phyloP scores from a whole-genome alignment of 805 yeast genomes.

The Yarrowia sp. region DNA sequence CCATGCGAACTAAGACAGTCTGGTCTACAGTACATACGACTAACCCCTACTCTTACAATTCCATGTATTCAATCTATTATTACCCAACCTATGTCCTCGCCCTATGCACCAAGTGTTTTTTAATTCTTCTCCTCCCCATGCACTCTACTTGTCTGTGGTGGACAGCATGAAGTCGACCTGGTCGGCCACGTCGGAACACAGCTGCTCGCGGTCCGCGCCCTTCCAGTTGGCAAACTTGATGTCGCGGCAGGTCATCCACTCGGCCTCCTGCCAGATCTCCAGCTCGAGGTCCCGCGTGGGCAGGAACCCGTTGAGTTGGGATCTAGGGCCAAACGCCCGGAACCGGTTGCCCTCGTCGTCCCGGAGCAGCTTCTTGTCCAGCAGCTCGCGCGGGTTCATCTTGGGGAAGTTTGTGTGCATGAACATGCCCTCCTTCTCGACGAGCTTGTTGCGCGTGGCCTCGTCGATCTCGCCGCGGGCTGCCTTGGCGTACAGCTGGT shows the following conservation, averaged over 20 bases:
- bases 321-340: constrained; percentile 56
- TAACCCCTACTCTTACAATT: not conserved
- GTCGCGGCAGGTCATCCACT: constrained; percentile 32
- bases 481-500: constrained; percentile 29
- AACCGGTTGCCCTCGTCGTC: constrained; percentile 48
- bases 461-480: not conserved
- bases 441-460: not conserved
- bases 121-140: not conserved
- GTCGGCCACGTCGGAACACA: constrained; percentile 22
- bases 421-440: constrained; percentile 42
- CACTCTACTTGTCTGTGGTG: not conserved
- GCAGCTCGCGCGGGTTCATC: constrained; percentile 56
- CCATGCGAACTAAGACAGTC: no score
- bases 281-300: constrained; percentile 31
- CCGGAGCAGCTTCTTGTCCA: constrained; percentile 43
- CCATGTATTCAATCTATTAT: not conserved
- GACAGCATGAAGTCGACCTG: constrained; percentile 27
- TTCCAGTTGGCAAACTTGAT: constrained; percentile 31
- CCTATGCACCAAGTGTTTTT: not conserved
- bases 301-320: constrained; percentile 14
- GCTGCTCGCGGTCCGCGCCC: constrained; percentile 5
- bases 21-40: no score
- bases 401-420: constrained; percentile 69
- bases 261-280: constrained; percentile 31
- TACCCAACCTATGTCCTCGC: not conserved